Evolutionary conservation across 106 monocot genomes (phyloP).

Genomic region (Vanilla planifolia): DNA sequence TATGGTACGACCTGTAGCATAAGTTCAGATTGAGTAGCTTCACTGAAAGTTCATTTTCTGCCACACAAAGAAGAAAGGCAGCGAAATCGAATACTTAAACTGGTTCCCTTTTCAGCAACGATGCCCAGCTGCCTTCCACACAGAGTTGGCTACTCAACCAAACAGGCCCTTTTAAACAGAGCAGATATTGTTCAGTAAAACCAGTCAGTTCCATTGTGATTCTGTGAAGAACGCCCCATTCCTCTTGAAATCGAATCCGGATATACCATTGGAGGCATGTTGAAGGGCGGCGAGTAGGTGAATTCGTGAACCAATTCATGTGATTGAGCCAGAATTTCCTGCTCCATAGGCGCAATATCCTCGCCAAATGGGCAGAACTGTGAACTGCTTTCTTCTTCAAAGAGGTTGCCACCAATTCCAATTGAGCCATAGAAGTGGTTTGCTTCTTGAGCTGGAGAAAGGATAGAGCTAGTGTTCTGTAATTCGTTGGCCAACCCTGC

Average conservation of each 20-base stretch:
- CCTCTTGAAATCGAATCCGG: conserved; percentile 1
- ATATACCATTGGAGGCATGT: conserved; percentile 1
- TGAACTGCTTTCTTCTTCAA: neutral
- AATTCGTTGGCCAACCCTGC: neutral
- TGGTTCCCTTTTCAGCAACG: too few species aligned
- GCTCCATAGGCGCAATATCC: conserved; percentile 2
- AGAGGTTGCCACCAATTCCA: neutral
- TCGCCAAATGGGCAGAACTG: conserved; percentile 11
- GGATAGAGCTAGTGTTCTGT: neutral
- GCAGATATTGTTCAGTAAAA: conserved; percentile 2
- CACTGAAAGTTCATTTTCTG: too few species aligned
- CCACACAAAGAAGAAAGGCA: too few species aligned
- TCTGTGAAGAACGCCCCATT: conserved; percentile 2
- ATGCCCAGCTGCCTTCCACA: neutral
- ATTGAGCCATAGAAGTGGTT: neutral
- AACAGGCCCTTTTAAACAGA: neutral
- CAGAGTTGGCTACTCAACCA: neutral
- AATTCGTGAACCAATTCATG: neutral
- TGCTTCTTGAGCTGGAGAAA: neutral
- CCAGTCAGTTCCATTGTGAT: conserved; percentile 6
- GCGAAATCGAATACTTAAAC: too few species aligned
- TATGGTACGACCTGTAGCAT: too few species aligned
- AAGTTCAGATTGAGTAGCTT: too few species aligned
- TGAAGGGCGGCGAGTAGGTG: neutral
- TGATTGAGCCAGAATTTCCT: neutral